Percentiles rank a stretch among this genome's conserved stretches.
Evolutionary conservation across 1,284 basidiomycete genomes (phyloP).

Genomic region (Mixia osmundae): DNA sequence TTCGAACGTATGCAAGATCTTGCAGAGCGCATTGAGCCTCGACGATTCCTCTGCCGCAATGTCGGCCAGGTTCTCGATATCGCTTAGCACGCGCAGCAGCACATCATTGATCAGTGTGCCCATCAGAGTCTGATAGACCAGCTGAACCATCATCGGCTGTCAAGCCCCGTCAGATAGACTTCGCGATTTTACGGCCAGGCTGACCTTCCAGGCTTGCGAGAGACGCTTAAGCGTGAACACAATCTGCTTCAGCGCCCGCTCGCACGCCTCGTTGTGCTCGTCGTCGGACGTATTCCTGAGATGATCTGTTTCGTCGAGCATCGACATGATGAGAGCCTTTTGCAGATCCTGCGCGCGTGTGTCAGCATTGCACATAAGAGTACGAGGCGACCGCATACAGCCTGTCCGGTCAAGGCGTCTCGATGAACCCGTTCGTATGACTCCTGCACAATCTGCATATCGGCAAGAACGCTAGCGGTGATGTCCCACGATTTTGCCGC

Average conservation of each 20-base stretch:
- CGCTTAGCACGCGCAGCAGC: slow-evolving; percentile 41
- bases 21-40: slow-evolving; percentile 53
- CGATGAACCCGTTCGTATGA: not conserved
- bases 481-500: not conserved
- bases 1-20: slow-evolving; percentile 48
- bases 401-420: not conserved
- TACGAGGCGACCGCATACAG: not conserved
- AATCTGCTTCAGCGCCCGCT: slow-evolving; percentile 41
- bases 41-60: slow-evolving; percentile 80
- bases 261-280: slow-evolving; percentile 50
- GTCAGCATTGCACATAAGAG: not conserved
- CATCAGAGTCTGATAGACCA: slow-evolving; percentile 23
- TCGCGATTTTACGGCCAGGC: slow-evolving; percentile 11
- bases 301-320: slow-evolving; percentile 38
- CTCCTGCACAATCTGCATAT: not conserved
- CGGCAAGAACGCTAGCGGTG: not conserved
- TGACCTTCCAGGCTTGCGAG: slow-evolving; percentile 48
- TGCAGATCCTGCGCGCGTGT: slow-evolving; percentile 30
- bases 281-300: slow-evolving; percentile 52
- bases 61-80: slow-evolving; percentile 56
- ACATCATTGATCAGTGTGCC: slow-evolving; percentile 53
- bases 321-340: slow-evolving; percentile 25
- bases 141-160: slow-evolving; percentile 19
- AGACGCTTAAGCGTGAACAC: slow-evolving; percentile 41
- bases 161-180: not conserved